Percentiles rank a stretch among this genome's conserved stretches.
Conservation (phyloP, 176 grass and related monocot genomes). For the Lolium multiflorum region DNA sequence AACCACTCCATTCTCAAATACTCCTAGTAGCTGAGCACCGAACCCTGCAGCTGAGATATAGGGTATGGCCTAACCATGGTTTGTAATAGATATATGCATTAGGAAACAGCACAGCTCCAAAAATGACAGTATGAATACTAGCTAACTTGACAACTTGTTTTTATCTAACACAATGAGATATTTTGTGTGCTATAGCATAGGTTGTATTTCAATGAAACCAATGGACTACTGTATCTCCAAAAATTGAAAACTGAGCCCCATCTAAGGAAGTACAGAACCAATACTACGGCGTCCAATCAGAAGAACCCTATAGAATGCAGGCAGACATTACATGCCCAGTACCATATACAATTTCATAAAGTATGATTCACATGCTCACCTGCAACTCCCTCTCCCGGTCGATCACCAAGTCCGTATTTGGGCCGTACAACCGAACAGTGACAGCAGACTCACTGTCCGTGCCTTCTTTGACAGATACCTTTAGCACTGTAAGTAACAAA, state of each 20-base stretch:
- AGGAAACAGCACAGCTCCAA: conserved; percentile 42
- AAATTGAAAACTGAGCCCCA: not conserved
- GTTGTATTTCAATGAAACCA: conserved; percentile 1
- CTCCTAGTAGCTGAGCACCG: conserved; percentile 80
- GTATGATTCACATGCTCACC: conserved; percentile 48
- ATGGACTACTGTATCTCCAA: not conserved
- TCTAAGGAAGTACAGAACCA: not conserved
- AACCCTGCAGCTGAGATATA: conserved; percentile 98
- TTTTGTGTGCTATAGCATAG: not conserved
- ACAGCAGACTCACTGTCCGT: conserved; percentile 51
- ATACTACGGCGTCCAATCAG: conserved; percentile 3
- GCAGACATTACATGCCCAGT: not conserved
- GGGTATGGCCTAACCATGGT: conserved; percentile 88
- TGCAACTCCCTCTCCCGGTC: conserved; percentile 89
- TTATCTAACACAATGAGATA: not conserved
- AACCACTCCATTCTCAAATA: conserved; percentile 94
- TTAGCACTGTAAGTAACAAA: conserved; percentile 69
- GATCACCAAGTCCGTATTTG: conserved; percentile 92
- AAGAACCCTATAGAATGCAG: not conserved
- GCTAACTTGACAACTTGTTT: not conserved
- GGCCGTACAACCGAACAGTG: conserved; percentile 91
- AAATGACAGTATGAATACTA: conserved; percentile 22
- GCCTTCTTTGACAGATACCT: conserved; percentile 70
- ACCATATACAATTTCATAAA: not conserved
- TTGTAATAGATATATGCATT: conserved; percentile 49